These are phyloP conservation scores for Solanum dulcamara DNA, from an alignment of 257 asterid species.

Conservation along the genomic window DNA sequence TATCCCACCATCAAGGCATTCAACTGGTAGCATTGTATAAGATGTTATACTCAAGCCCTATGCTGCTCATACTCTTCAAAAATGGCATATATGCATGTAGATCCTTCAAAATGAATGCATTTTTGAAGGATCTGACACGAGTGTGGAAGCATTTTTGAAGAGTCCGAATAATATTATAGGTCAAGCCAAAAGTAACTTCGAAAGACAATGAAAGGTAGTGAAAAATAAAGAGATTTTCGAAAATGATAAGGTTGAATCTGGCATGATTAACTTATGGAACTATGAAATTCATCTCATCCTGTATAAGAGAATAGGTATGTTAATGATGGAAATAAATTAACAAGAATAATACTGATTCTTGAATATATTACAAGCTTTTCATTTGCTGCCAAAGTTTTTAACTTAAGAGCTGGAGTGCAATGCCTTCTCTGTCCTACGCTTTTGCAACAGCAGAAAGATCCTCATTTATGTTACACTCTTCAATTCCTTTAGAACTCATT, in stretches of 20 bases:
- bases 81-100: no score
- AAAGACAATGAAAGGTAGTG: background rate
- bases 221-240: background rate
- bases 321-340: background rate
- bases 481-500: slow-evolving; percentile 54
- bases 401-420: background rate
- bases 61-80: no score
- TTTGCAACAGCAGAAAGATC: slow-evolving; percentile 19
- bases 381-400: background rate
- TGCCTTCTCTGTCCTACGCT: background rate
- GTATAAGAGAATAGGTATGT: background rate
- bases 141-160: no score
- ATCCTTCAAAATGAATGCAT: no score
- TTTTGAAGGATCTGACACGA: no score
- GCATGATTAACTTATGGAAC: background rate
- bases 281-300: background rate
- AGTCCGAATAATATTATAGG: no score
- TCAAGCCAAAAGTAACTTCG: background rate
- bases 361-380: background rate
- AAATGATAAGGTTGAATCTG: background rate
- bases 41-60: no score
- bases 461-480: slow-evolving; percentile 8
- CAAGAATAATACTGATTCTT: background rate
- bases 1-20: no score
- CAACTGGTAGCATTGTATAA: no score